Evolutionary conservation across 2,329 filamentous ascomycete species (phyloP).

Genomic region (Colletotrichum sp.): DNA sequence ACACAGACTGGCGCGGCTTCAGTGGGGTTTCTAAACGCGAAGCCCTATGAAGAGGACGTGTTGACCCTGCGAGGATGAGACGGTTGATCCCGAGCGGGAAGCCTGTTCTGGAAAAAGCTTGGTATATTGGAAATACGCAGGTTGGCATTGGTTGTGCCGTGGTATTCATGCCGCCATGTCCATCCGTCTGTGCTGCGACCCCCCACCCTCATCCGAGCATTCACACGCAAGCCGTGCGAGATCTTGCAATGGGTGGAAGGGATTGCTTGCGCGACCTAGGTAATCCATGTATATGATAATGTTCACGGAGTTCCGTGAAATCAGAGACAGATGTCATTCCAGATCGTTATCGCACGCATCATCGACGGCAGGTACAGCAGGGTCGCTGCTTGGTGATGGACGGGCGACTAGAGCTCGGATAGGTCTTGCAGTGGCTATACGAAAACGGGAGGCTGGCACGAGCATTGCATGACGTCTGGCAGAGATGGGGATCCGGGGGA

Average conservation of each 20-base stretch:
- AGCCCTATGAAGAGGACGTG: neutral
- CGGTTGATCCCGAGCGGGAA: neutral
- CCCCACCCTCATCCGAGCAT: neutral
- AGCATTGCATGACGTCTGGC: neutral
- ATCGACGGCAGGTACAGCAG: neutral
- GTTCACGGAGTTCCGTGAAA: neutral
- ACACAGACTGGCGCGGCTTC: neutral
- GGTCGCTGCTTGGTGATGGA: neutral
- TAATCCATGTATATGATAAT: neutral
- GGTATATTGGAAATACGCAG: neutral
- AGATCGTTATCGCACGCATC: neutral
- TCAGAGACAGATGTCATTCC: neutral
- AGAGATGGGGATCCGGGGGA: neutral
- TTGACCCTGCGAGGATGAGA: neutral
- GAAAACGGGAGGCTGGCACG: neutral
- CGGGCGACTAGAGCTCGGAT: neutral
- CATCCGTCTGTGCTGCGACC: neutral
- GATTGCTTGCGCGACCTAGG: neutral
- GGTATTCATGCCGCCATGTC: neutral
- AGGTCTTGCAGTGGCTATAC: neutral
- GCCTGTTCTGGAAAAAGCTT: neutral
- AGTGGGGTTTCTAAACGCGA: neutral
- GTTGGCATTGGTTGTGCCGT: neutral
- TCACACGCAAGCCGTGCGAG: neutral
- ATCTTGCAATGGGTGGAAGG: too few relatives aligned